phyloP scores from a whole-genome alignment of 2,329 filamentous ascomycete species.

The Blumeriella jaapii region DNA sequence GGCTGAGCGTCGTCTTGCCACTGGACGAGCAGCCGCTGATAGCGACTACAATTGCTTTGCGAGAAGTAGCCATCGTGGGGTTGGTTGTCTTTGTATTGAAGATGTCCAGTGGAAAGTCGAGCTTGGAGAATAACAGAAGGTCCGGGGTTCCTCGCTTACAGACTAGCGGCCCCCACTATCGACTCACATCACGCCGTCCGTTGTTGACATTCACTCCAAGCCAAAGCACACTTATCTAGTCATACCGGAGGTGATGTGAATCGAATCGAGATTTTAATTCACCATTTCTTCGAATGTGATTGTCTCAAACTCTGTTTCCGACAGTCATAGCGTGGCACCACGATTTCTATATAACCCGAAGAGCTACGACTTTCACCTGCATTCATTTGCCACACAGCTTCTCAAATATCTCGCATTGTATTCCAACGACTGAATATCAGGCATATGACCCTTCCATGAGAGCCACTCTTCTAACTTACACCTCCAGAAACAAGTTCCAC shows the following conservation, averaged over 20 bases:
- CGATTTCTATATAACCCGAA: too few species aligned
- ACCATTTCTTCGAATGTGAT: too few species aligned
- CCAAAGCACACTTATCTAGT: too few species aligned
- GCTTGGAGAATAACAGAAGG: not conserved
- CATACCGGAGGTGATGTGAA: too few species aligned
- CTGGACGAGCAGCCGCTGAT: constrained; percentile 86
- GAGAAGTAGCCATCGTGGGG: constrained; percentile 9
- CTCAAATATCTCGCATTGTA: too few species aligned
- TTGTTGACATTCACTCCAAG: not conserved
- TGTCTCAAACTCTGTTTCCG: too few species aligned
- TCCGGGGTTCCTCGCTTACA: not conserved
- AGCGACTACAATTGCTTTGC: constrained; percentile 50
- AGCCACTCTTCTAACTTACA: not conserved
- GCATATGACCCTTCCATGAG: too few species aligned
- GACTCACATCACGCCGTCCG: not conserved
- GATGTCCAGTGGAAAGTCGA: not conserved
- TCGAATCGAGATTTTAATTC: too few species aligned
- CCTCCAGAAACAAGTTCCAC: constrained; percentile 4
- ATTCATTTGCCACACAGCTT: too few species aligned
- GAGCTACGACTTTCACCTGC: too few species aligned
- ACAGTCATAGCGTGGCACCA: too few species aligned
- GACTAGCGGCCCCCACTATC: not conserved
- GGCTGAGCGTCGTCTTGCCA: constrained; percentile 87
- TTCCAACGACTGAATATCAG: not conserved
- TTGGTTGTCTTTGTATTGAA: not conserved